Evolutionary conservation across 2,329 filamentous ascomycete genomes (phyloP), one percentile per base, ranked within the genome.

Genomic region (Pestalotiopsis sp.): DNA sequence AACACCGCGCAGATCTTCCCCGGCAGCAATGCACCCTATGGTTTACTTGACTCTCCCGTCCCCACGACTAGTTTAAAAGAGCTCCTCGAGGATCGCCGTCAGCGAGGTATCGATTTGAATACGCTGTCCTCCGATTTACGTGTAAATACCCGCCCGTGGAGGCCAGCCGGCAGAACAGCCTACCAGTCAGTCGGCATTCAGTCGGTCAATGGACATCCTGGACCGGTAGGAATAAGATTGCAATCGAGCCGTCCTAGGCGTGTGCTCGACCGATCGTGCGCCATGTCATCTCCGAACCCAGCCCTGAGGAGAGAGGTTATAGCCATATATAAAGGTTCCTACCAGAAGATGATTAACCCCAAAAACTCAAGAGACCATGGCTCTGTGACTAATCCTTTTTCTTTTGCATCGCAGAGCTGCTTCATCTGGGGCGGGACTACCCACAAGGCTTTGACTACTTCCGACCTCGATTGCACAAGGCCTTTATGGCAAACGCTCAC

Each of bases 361-460:
- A 26, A 1, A 17, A 17, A 40, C 35, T 5, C 44, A 48, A 14
- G 60, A 61, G 40, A 13, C 1, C 5, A 52, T 44, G 20, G 9
- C 26, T 22, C 20, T 10, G n/a, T 64, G 61, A 35, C 22, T 52
- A 14, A 44, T 64, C 4, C 5, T 48, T 48, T 1, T 52, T n/a
- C 17, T 52, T 52, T n/a, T 52, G 14, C 14, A 52, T 14, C 55
- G 10, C 68, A 97, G 94, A 97, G 75, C 88, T 98, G 11, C 86
- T 99, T 57, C 90, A 91, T 74, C 85, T 98, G 14, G 94, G 95
- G 40, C 89, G 91, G 67, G 92, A 95, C 68, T 98, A 98, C 75
- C 95, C 96, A 1, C 84, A 92, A 17, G 96, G 96, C 60, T 97
- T 81, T 71, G 81, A 84, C 38, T 98, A 94, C 81, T 98, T 97